phyloP scores from a whole-genome alignment of 108 stramenopile genomes.

The Skeletonema tropicum region DNA sequence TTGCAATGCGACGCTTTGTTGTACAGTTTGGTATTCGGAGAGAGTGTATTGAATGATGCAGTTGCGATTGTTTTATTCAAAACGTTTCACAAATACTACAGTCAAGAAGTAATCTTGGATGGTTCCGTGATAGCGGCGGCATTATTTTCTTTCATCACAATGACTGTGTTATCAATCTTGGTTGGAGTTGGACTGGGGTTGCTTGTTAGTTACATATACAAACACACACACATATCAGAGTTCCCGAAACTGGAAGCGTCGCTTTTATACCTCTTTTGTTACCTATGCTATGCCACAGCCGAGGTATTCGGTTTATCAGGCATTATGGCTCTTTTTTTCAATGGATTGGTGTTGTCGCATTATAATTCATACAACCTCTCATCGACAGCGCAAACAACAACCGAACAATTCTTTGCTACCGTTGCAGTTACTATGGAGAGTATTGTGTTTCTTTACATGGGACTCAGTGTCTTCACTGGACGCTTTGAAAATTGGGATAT shows the following conservation, averaged over 20 bases:
- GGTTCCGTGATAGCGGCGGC: conserved; percentile 72
- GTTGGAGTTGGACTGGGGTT: conserved; percentile 92
- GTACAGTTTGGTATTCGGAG: conserved; percentile 97
- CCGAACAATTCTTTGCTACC: conserved; percentile 94
- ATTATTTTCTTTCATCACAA: conserved; percentile 66
- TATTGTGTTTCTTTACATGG: conserved; percentile 97
- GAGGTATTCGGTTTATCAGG: conserved; percentile 91
- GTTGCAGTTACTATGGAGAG: conserved; percentile 92
- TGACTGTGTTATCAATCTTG: conserved; percentile 69
- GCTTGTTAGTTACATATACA: conserved; percentile 81
- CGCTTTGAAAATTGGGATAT: conserved; percentile 78
- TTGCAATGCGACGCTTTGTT: conserved; percentile 92
- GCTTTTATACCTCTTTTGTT: conserved; percentile 94
- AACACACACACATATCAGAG: conserved; percentile 80
- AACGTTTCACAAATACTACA: conserved; percentile 87
- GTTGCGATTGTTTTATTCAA: conserved; percentile 97
- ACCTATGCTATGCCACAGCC: conserved; percentile 91
- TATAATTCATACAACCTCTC: conserved; percentile 97
- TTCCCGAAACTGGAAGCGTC: conserved; percentile 95
- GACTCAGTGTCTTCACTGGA: conserved; percentile 95
- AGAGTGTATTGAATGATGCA: conserved; percentile 97
- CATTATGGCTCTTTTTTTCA: conserved; percentile 97
- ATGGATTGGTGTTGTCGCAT: conserved; percentile 90
- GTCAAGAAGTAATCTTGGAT: conserved; percentile 67
- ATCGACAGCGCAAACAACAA: conserved; percentile 79